These are phyloP conservation scores for Tuctoria greenei DNA, from an alignment of 176 grass and related monocot species.

Conservation along the genomic window DNA sequence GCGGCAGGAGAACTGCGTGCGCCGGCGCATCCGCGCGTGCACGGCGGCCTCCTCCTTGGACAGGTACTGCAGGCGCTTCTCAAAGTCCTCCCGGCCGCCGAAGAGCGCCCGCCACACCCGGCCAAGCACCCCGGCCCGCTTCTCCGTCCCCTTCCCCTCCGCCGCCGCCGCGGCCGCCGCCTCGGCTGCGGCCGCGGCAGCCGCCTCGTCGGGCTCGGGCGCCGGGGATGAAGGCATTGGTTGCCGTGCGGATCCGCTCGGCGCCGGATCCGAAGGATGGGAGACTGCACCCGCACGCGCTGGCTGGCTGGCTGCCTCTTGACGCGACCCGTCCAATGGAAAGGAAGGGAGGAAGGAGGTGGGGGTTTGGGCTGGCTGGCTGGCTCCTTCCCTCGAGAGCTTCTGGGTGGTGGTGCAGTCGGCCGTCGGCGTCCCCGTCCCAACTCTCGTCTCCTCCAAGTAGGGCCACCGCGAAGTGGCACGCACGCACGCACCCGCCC, in stretches of 20 bases:
- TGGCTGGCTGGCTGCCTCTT: neutral
- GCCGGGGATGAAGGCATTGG: neutral
- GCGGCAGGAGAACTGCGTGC: neutral
- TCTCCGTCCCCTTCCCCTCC: neutral
- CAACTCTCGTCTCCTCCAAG: no score
- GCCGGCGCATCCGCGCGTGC: neutral
- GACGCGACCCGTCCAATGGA: slow-evolving; percentile 8
- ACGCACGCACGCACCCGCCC: no score
- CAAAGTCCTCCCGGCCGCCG: neutral
- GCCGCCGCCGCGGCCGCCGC: neutral
- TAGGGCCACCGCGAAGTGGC: no score
- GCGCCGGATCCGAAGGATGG: slow-evolving; percentile 38
- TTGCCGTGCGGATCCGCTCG: slow-evolving; percentile 37
- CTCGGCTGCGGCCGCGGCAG: neutral
- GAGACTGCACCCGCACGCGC: neutral
- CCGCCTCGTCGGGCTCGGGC: neutral
- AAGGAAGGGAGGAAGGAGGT: neutral
- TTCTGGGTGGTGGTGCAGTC: neutral
- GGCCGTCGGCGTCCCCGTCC: neutral
- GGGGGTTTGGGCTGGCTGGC: neutral
- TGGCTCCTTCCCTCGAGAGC: neutral
- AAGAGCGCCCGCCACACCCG: neutral
- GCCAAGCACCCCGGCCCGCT: neutral
- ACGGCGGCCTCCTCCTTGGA: slow-evolving; percentile 1
- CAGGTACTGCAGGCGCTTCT: neutral